Evolutionary conservation across 164 flowering plant species (phyloP), one percentile per base, ranked within the genome.

Genomic region (Stephania yunnanensis): DNA sequence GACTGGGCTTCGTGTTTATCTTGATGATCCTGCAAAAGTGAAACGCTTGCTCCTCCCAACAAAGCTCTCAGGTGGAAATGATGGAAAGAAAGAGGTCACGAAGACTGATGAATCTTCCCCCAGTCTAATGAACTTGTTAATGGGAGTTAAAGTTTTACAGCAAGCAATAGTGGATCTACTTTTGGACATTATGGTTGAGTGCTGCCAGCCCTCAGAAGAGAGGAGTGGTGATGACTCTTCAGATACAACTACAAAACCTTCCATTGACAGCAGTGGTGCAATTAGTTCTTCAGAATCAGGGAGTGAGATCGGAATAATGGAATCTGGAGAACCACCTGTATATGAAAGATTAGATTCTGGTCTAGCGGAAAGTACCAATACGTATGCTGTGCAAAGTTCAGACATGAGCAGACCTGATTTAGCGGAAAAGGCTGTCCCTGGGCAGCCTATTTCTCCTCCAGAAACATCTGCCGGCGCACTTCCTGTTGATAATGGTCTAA

Each of bases 141-240:
- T 96, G 99, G 98, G 99, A 20, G 97, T 96, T 46, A 94, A 96
- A 88, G 97, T 90, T 46, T 84, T 96, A 83, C 99, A 94, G 84
- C 99, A 91, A 83, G 99, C 98, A 75, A 96, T 96, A 69, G 84
- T 94, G 83, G 99, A 96, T 85, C 81, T 96, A 78, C 93, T 96
- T 63, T 74, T 96, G 71, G 99, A 96, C 84, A 94, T 96, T 79
- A 96, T 95, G 99, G 98, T 95, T 68, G 98, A 95, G 73, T 93
- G 98, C 78, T 95, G 99, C 87, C 97, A 92, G 80, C 99, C 99
- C 74, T 91, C 97, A 17, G 97, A 91, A 83, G 96, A 83, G 80
- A 87, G 82, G 75, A 84, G 82, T 61, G 81, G 79, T 66, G 88
- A 82, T 74, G 93, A 87, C 70, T 84, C 83, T 78, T 84, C 87